These are phyloP conservation scores for Cicer bijugum DNA, from an alignment of 306 rosid genomes.

Conservation along the genomic window DNA sequence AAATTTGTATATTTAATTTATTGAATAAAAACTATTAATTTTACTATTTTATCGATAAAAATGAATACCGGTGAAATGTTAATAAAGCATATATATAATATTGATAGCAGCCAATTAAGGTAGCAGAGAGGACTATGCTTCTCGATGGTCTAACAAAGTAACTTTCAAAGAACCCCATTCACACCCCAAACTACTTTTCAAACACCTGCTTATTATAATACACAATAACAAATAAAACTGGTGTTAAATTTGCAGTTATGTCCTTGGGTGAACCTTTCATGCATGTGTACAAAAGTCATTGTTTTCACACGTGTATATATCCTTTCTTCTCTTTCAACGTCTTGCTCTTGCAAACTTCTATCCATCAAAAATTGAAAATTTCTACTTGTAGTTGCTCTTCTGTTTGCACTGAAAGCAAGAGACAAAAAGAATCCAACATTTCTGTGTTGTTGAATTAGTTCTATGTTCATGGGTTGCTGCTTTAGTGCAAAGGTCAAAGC, in stretches of 20 bases:
- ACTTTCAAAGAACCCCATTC: constrained; percentile 48
- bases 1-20: no score
- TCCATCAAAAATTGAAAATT: constrained; percentile 22
- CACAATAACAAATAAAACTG: not conserved
- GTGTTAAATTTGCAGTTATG: constrained; percentile 31
- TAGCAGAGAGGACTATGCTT: constrained; percentile 51
- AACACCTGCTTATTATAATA: not conserved
- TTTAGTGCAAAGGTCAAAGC: constrained; percentile 84
- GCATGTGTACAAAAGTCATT: constrained; percentile 39
- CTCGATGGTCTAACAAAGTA: constrained; percentile 45
- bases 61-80: no score
- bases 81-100: no score
- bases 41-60: no score
- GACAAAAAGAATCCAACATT: constrained; percentile 4
- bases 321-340: constrained; percentile 40
- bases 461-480: constrained; percentile 78
- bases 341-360: constrained; percentile 27
- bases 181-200: constrained; percentile 16
- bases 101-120: not conserved
- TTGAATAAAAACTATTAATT: no score
- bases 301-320: constrained; percentile 52
- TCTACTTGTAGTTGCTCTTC: constrained; percentile 39
- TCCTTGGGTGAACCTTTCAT: constrained; percentile 39
- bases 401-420: constrained; percentile 33
- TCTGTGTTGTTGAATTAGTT: constrained; percentile 31